Evolutionary conservation across 2,329 filamentous ascomycete genomes (phyloP), one percentile per base, ranked within the genome.

Genomic region (Dothideomycetidae sp.): DNA sequence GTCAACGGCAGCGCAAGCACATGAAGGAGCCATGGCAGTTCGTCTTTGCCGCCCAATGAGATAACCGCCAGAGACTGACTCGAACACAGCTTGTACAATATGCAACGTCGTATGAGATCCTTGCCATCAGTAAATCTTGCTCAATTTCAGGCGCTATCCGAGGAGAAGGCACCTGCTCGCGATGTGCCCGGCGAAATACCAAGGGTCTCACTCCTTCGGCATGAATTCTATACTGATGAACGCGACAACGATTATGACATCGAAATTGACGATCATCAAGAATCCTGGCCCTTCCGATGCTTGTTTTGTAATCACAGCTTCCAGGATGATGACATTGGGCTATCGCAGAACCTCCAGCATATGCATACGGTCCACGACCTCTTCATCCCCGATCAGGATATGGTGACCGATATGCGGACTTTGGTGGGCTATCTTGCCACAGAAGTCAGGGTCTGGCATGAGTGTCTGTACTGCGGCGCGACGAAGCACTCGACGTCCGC

Each of bases 381-480:
- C 7, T 50, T 42, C 44, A 50, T 57, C 35, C 53, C 54, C 3
- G 40, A 45, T 7, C 43, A 39, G 11, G 45, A 50, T 12, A 36
- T 39, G 9, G 21, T 58, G 14, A 38, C 37, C 33, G 49, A 55
- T 40, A 37, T 57, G 23, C 38, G 51, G 35, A 47, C 40, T 5
- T 49, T 58, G 36, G 18, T 58, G 10, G 43, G 44, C 2, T 58
- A 58, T 40, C 51, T 58, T 4, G 48, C 45, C 13, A 50, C 45
- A 1, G 42, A 48, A 5, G 40, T 58, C 10, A 38, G 36, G 11
- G 39, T 42, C 18, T 57, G 45, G 33, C 41, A 57, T 32, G 52
- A 58, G 46, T 58, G 55, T 37, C 47, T 58, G 14, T 57, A 57
- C 43, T 58, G 55, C 37, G 53, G 53, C 23, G 31, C 42, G 9